Conservation (phyloP, 2,329 filamentous ascomycete species). For the Penicillium digitatum region DNA sequence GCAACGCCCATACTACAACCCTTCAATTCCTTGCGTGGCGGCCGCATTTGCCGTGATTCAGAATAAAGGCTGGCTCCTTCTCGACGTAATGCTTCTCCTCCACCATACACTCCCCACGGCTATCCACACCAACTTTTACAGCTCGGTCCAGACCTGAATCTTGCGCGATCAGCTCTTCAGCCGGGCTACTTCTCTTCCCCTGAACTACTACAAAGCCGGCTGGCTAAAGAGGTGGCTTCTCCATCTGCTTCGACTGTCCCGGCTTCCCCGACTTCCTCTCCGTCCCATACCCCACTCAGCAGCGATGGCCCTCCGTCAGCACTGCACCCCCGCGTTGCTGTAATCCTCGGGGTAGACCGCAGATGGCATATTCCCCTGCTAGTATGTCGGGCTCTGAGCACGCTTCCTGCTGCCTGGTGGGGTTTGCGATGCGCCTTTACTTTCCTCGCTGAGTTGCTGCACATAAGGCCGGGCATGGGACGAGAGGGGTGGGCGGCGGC, state of each 20-base stretch:
- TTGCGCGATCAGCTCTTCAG: conserved; percentile 13
- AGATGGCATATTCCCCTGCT: conserved; percentile 72
- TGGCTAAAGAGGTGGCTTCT: conserved; percentile 32
- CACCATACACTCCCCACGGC: conserved; percentile 30
- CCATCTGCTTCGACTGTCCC: conserved; percentile 25
- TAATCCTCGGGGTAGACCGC: conserved; percentile 68
- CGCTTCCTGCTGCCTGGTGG: conserved; percentile 68
- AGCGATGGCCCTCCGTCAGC: conserved; percentile 35
- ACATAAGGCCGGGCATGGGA: conserved; percentile 43
- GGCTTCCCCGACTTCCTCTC: conserved; percentile 30
- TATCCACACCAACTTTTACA: conserved; percentile 20
- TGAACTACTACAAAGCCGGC: conserved; percentile 13
- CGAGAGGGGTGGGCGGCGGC: conserved; percentile 41
- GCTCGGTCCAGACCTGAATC: conserved; percentile 25
- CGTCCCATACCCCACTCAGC: conserved; percentile 27
- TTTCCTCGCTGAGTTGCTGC: conserved; percentile 62
- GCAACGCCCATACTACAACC: neutral
- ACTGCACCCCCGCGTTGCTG: conserved; percentile 72
- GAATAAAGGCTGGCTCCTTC: conserved; percentile 40
- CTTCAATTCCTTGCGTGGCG: conserved; percentile 26
- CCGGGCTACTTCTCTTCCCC: conserved; percentile 15
- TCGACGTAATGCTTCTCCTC: conserved; percentile 39
- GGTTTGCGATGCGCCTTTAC: conserved; percentile 65
- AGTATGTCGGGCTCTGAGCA: conserved; percentile 66
- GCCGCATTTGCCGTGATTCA: conserved; percentile 36